A percentile compares a stretch with the other conserved stretches of the same genome.
Conservation (phyloP, 225 moss, liverwort and hornwort species). For the Pleurozium schreberi region DNA sequence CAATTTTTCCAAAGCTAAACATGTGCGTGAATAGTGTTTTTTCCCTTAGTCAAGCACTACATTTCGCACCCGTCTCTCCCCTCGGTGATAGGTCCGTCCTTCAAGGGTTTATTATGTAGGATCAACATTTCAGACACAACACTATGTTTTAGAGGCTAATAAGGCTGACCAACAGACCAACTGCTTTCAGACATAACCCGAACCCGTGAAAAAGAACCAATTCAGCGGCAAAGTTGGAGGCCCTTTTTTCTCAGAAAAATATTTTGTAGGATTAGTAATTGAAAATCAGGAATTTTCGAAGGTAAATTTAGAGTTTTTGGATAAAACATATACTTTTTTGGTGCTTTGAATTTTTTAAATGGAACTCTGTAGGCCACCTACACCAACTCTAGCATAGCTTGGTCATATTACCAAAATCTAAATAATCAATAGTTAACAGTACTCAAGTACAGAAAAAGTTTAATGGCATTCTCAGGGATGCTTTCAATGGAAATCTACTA, state of each 20-base stretch:
- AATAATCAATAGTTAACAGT: accelerated
- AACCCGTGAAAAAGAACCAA: not conserved
- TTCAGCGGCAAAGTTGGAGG: not conserved
- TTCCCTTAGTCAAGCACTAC: too few relatives aligned
- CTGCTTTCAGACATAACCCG: not conserved
- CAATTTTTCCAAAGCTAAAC: too few relatives aligned
- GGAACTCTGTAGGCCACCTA: accelerated
- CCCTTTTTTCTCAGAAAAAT: not conserved
- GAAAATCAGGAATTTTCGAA: not conserved
- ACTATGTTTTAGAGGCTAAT: not conserved
- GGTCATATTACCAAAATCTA: not conserved
- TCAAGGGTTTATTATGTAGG: too few relatives aligned
- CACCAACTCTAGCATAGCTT: not conserved
- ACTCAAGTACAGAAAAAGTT: not conserved
- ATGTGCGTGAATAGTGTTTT: too few relatives aligned
- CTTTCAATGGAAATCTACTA: not conserved
- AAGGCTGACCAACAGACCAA: too few relatives aligned
- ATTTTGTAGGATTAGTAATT: not conserved
- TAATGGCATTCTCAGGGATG: not conserved
- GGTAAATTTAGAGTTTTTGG: too few relatives aligned
- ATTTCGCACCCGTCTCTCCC: too few relatives aligned
- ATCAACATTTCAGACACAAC: not conserved
- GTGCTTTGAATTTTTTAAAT: not conserved
- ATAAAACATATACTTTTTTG: not conserved
- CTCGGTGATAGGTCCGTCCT: too few relatives aligned